Base-by-base conservation (phyloP, 306 rosid genomes). In the Begonia masoniana region DNA sequence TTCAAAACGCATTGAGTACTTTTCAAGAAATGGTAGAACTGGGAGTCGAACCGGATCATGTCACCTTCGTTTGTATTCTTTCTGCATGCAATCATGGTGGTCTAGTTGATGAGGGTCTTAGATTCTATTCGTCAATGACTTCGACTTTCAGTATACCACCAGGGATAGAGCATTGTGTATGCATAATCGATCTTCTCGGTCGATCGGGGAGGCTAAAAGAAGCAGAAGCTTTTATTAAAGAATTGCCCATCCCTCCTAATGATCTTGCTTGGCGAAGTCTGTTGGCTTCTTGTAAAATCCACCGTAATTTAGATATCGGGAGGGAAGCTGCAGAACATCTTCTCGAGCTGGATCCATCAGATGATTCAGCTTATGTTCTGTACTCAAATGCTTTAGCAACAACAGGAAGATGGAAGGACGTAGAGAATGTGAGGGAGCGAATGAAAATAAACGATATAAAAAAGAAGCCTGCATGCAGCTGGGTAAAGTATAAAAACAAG, bases 71-170 rank as follows among this genome's bases (percentile, higher is more conserved):
- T 68, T 83, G 92, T 19, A 94, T 91, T 71, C 69, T 91, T 56
- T 78, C 96, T 31, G 94, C 99, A 11, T 91, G 96, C 65, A 81
- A 86, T 67, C 99, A 91, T 62, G 84, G 86, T 12, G 99, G 96
- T 60, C 67, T 85, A 41, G 94, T 91, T 58, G 82, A 86, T 16
- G 99, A 85, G 62, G 99, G 96, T 60, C 99, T 85, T 64, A 74
- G 68, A 47, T 76, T 78, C 79, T 83, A 74, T 65, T 60, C 71
- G 52, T 65, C 78, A 50, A 91, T 91, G 94, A 69, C 85, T 50
- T 62, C 63, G 13, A 70, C 71, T 62, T 83, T 73, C 24, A 67
- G 84, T 41, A 74, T 91, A 54, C 68, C 56, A n/a, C 64, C 63
- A 10, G 88, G 70, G 71, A 77, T 83, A 58, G 99, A 83, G 63